Evolutionary conservation across 805 yeast species (phyloP).

Genomic region (Myxozyma nipponensis): DNA sequence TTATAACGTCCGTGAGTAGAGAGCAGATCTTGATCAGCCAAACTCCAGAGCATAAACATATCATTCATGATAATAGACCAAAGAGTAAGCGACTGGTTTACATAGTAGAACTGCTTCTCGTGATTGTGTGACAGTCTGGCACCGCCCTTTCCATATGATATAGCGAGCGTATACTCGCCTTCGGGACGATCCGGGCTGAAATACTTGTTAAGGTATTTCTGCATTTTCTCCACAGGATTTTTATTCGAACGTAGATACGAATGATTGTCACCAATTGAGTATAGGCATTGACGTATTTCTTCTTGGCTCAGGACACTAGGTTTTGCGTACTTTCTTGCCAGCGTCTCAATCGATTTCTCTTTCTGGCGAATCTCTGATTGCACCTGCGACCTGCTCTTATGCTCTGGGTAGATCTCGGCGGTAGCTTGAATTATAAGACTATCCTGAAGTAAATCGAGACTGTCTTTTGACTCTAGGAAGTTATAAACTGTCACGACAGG

Average conservation of each 20-base stretch:
- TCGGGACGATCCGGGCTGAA: slow-evolving; percentile 43
- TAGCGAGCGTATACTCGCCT: slow-evolving; percentile 38
- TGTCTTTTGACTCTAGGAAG: slow-evolving; percentile 44
- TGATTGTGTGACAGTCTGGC: slow-evolving; percentile 73
- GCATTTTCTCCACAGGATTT: slow-evolving; percentile 61
- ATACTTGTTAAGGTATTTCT: slow-evolving; percentile 48
- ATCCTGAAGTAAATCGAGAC: slow-evolving; percentile 51
- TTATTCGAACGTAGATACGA: slow-evolving; percentile 67
- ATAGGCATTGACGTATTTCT: slow-evolving; percentile 65
- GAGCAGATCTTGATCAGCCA: slow-evolving; percentile 69
- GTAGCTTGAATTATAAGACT: slow-evolving; percentile 60
- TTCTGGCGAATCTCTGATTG: slow-evolving; percentile 59
- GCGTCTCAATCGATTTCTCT: slow-evolving; percentile 62
- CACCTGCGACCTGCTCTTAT: slow-evolving; percentile 51
- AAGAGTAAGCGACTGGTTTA: slow-evolving; percentile 64
- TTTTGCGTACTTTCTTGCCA: slow-evolving; percentile 50
- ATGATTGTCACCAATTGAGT: slow-evolving; percentile 76
- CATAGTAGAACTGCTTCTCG: slow-evolving; percentile 63
- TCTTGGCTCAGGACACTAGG: slow-evolving; percentile 46
- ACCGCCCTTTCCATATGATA: slow-evolving; percentile 62
- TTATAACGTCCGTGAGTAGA: slow-evolving; percentile 51
- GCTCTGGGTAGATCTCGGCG: slow-evolving; percentile 58
- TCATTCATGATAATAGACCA: slow-evolving; percentile 79
- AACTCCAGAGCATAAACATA: slow-evolving; percentile 71
- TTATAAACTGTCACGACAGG: slow-evolving; percentile 63